These are phyloP conservation scores for Adiantum capillusveneris DNA, from an alignment of 75 land plant species.

Conservation along the genomic window DNA sequence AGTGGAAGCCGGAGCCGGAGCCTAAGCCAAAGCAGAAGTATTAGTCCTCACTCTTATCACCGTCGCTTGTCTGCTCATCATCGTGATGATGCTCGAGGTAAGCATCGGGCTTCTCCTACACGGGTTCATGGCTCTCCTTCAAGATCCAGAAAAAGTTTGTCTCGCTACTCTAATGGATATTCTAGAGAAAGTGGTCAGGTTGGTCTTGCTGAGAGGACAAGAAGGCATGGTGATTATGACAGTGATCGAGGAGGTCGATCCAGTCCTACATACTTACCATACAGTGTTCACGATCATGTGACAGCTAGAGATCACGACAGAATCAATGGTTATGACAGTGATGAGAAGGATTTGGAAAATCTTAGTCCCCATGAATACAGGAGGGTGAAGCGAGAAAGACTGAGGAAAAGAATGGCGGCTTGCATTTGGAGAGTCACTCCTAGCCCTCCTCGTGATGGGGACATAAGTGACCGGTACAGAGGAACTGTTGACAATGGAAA, in stretches of 20 bases:
- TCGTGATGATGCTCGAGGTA: neutral
- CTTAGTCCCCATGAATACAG: conserved; percentile 44
- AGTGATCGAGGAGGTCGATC: neutral
- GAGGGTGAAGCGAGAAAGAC: conserved; percentile 65
- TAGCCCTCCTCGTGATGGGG: conserved; percentile 47
- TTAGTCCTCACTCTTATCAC: neutral
- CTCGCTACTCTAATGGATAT: neutral
- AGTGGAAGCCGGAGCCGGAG: neutral
- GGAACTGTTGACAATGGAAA: conserved; percentile 6
- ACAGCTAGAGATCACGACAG: neutral
- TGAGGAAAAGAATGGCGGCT: conserved; percentile 44
- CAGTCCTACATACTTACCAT: conserved; percentile 6
- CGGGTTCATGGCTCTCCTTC: neutral
- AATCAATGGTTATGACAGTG: conserved; percentile 20
- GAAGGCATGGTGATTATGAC: neutral
- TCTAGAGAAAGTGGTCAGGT: neutral
- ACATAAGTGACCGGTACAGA: conserved; percentile 1
- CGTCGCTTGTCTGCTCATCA: neutral
- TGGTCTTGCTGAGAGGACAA: neutral
- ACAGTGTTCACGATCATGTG: neutral
- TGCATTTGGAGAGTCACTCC: conserved; percentile 79
- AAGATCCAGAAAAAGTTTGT: neutral
- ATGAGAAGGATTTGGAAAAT: conserved; percentile 61
- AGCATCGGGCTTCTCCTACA: neutral
- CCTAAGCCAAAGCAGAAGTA: neutral